phyloP scores from a whole-genome alignment of 176 grass and related monocot species.

The Oryza rufipogon region DNA sequence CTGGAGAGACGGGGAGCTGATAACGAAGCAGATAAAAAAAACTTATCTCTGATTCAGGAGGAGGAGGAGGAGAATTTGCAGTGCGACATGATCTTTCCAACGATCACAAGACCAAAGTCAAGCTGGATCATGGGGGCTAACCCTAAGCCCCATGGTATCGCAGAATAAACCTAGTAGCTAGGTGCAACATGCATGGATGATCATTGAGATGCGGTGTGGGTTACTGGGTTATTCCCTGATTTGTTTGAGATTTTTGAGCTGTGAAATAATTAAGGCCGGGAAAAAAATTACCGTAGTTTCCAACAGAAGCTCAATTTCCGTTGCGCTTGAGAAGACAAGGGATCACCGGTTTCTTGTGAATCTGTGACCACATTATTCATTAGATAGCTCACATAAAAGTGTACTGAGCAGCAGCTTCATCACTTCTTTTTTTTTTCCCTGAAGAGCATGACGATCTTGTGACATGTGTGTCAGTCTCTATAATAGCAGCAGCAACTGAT shows the following conservation, averaged over 20 bases:
- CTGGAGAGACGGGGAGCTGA: constrained; percentile 1
- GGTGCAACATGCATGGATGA: constrained; percentile 14
- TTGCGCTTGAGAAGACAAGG: constrained; percentile 26
- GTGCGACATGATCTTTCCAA: neutral
- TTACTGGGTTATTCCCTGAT: constrained; percentile 2
- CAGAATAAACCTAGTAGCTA: constrained; percentile 15
- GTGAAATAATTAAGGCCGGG: neutral
- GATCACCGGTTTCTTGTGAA: constrained; percentile 46
- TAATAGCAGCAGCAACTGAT: constrained; percentile 31
- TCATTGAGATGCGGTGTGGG: constrained; percentile 14
- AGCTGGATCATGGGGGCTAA: constrained; percentile 20
- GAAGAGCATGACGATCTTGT: constrained; percentile 34
- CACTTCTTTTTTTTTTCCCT: neutral
- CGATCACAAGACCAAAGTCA: constrained; percentile 35
- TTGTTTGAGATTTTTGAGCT: neutral
- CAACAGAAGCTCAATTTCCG: constrained; percentile 14
- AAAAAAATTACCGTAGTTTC: neutral
- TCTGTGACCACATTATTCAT: constrained; percentile 12
- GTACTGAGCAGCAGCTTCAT: neutral
- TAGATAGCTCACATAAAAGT: constrained; percentile 9
- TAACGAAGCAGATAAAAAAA: constrained; percentile 30
- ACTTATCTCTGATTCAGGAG: neutral
- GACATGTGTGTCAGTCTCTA: constrained; percentile 25
- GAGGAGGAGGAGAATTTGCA: constrained; percentile 28
- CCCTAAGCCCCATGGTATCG: constrained; percentile 1